phyloP scores from a whole-genome alignment of 2,329 filamentous ascomycete species.

The Colletotrichum costaricense region DNA sequence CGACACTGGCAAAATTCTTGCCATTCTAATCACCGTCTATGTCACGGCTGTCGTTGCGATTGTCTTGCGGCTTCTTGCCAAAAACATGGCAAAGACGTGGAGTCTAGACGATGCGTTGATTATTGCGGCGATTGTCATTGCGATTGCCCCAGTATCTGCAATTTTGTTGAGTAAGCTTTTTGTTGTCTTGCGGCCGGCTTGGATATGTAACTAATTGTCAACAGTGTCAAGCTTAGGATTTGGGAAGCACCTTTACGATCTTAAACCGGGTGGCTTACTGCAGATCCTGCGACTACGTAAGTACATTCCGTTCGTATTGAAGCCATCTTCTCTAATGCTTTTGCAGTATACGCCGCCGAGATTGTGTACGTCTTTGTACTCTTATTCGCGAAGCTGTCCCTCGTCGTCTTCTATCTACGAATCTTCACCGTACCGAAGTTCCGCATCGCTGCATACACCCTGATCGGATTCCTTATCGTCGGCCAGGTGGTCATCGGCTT shows the following conservation, averaged over 20 bases:
- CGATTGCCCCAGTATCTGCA: conserved; percentile 18
- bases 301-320: neutral
- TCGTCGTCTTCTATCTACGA: conserved; percentile 46
- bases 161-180: conserved; percentile 19
- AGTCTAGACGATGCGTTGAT: conserved; percentile 24
- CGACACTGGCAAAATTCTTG: conserved; percentile 9
- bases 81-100: conserved; percentile 19
- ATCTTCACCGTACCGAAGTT: conserved; percentile 43
- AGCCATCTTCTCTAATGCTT: neutral
- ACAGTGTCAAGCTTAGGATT: conserved; percentile 28
- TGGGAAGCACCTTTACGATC: conserved; percentile 34
- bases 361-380: conserved; percentile 45
- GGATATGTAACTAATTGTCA: neutral
- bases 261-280: conserved; percentile 17
- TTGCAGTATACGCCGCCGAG: conserved; percentile 38
- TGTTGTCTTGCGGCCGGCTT: too few relatives aligned
- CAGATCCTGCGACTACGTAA: conserved; percentile 22
- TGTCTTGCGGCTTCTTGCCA: conserved; percentile 18
- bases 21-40: conserved; percentile 21
- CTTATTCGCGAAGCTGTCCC: conserved; percentile 44
- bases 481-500: conserved; percentile 45
- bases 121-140: conserved; percentile 18
- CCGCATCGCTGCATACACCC: conserved; percentile 40
- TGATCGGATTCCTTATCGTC: conserved; percentile 40
- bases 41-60: neutral